Evolutionary conservation across 1,139 yeast genomes (phyloP).

Genomic region (Saccharomycopsis hybrid): DNA sequence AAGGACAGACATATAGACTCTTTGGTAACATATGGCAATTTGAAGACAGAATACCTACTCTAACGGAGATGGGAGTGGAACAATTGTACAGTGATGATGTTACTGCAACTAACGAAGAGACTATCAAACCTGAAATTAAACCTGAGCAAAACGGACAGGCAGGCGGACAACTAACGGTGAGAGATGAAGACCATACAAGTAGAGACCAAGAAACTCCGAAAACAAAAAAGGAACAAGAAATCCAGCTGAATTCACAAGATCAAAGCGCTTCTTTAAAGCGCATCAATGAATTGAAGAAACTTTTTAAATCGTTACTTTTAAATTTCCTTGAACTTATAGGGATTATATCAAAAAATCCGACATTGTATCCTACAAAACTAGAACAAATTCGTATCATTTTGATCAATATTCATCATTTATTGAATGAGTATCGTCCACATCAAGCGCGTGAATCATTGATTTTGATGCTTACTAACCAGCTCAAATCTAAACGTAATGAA

Average conservation of each 20-base stretch:
- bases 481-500: conserved; percentile 47
- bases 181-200: too few species aligned
- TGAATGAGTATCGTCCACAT: conserved; percentile 84
- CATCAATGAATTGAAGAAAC: conserved; percentile 60
- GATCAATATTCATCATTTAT: conserved; percentile 75
- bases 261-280: conserved; percentile 18
- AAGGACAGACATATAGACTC: conserved; percentile 57
- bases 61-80: conserved; percentile 60
- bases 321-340: conserved; percentile 73
- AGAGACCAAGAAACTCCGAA: too few species aligned
- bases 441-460: conserved; percentile 80
- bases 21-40: conserved; percentile 82
- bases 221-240: too few species aligned
- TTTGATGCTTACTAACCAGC: conserved; percentile 58
- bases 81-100: conserved; percentile 43
- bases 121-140: too few species aligned
- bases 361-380: conserved; percentile 54
- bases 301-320: conserved; percentile 60
- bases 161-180: background rate
- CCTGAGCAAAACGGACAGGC: conserved; percentile 7
- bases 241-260: background rate
- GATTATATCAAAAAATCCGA: conserved; percentile 64
- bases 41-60: conserved; percentile 61
- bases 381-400: conserved; percentile 69
- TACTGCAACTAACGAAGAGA: conserved; percentile 8